Percentiles rank a stretch among this genome's conserved stretches.
Conservation (phyloP, 2,329 filamentous ascomycete species). For the Pezicula rhizophila region DNA sequence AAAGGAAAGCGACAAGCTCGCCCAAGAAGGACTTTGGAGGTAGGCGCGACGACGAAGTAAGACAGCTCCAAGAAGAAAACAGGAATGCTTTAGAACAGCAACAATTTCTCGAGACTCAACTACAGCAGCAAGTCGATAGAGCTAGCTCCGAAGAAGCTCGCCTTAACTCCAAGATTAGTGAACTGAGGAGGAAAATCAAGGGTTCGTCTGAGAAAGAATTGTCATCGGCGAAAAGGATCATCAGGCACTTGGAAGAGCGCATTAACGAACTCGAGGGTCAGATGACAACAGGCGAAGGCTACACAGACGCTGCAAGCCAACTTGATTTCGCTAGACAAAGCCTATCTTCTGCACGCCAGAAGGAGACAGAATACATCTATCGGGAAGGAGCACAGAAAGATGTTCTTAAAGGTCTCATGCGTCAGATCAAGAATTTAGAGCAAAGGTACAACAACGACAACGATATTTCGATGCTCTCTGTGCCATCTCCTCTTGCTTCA, state of each 20-base stretch:
- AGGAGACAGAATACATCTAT: constrained; percentile 58
- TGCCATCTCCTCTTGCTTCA: constrained; percentile 41
- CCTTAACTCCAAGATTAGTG: constrained; percentile 46
- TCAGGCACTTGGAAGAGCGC: constrained; percentile 57
- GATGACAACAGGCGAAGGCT: constrained; percentile 27
- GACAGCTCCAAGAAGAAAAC: constrained; percentile 61
- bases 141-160: constrained; percentile 60
- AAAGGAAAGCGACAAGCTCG: constrained; percentile 41
- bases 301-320: constrained; percentile 43
- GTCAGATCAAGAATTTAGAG: constrained; percentile 61
- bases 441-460: constrained; percentile 61
- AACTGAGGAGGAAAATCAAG: constrained; percentile 38
- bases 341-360: constrained; percentile 56
- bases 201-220: constrained; percentile 35
- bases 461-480: constrained; percentile 44
- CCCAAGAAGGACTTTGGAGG: too few relatives aligned
- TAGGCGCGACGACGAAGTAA: constrained; percentile 63
- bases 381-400: constrained; percentile 61
- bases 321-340: constrained; percentile 57
- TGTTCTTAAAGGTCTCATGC: constrained; percentile 55
- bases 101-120: constrained; percentile 52
- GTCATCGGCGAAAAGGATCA: constrained; percentile 49
- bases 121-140: constrained; percentile 61
- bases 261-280: constrained; percentile 40
- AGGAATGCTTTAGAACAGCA: constrained; percentile 49